Percentiles rank a stretch among this genome's conserved stretches.
These are phyloP conservation scores for Calonectria montana DNA, from an alignment of 2,329 filamentous ascomycete species.

Conservation along the genomic window DNA sequence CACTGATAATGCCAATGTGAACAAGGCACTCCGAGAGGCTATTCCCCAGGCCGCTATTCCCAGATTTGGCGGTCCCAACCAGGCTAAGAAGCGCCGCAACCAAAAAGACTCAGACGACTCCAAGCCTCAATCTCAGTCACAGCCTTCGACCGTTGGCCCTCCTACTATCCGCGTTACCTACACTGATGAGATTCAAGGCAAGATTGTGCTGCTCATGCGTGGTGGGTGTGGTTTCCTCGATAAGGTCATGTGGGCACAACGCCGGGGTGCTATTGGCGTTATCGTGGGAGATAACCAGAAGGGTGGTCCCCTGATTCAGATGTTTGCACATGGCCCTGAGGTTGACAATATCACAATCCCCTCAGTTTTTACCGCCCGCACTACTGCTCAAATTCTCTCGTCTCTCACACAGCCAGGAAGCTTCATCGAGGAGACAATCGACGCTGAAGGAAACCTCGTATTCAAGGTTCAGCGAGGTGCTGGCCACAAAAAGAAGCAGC, in stretches of 20 bases:
- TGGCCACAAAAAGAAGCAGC: slow-evolving; percentile 24
- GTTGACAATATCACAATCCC: slow-evolving; percentile 96
- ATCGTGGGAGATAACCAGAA: slow-evolving; percentile 95
- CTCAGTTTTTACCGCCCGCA: slow-evolving; percentile 93
- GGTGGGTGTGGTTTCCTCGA: slow-evolving; percentile 97
- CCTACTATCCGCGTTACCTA: slow-evolving; percentile 85
- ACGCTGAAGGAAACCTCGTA: slow-evolving; percentile 69
- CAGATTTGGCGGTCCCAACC: slow-evolving; percentile 22
- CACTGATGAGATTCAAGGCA: slow-evolving; percentile 87
- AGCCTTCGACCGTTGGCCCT: slow-evolving; percentile 74
- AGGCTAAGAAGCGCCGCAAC: slow-evolving; percentile 24
- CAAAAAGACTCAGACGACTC: not conserved
- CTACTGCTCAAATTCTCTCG: slow-evolving; percentile 91
- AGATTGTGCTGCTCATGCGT: slow-evolving; percentile 89
- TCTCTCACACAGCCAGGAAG: slow-evolving; percentile 82
- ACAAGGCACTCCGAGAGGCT: slow-evolving; percentile 50
- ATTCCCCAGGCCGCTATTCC: slow-evolving; percentile 35
- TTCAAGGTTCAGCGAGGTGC: slow-evolving; percentile 65
- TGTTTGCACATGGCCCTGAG: slow-evolving; percentile 94
- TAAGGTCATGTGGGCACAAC: slow-evolving; percentile 97
- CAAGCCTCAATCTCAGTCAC: slow-evolving; percentile 28
- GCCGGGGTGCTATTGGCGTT: slow-evolving; percentile 86
- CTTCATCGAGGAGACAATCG: slow-evolving; percentile 68
- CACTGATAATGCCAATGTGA: slow-evolving; percentile 58
- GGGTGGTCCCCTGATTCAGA: slow-evolving; percentile 90